Evolutionary conservation across 1,139 yeast species (phyloP), one percentile per base, ranked within the genome.

Genomic region (Pichia sp.): DNA sequence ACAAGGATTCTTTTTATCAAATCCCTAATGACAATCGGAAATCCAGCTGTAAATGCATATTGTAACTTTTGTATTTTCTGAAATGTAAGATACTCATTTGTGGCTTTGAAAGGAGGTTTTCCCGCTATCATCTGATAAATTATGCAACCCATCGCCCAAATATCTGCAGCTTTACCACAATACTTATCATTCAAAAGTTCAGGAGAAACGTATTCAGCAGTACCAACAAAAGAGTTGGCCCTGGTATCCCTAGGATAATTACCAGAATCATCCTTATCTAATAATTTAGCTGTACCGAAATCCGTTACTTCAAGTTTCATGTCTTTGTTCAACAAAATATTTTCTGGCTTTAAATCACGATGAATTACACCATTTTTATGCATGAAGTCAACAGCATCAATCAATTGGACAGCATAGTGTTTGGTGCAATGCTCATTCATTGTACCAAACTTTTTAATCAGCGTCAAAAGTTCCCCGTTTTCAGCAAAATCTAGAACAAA

Each of bases 131-230:
- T 83, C 68, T 95, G 99, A 68, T 82, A 95, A 21, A 95, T 68
- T 18, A 95, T 87, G 69, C 99, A 95, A 1, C 97, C 99, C 59
- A 89, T 76, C 0, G 99, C 97, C 99, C 99, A 95, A 10, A 93
- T 75, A 68, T 95, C 99, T 46, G 95, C 82, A 49, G 89, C 83
- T 62, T 85, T 87, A 26, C 96, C 97, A 57, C 95, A 87, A 26
- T 79, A 76, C 65, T 91, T 93, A 60, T 86, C 85, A 57, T 85
- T 84, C 56, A 95, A 74, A 47, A 95, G 75, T 68, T 95, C 99
- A 0, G 99, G 99, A 0, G 96, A 86, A 8, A 95, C 99, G 62
- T 86, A 86, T 58, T 78, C 82, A 2, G 82, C 82, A 0, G 83
- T 78, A 16, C 93, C 93, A 28, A 85, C 91, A 68, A 85, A 85